phyloP scores from a whole-genome alignment of 75 land plant species.

The Pinus tabuliformis region DNA sequence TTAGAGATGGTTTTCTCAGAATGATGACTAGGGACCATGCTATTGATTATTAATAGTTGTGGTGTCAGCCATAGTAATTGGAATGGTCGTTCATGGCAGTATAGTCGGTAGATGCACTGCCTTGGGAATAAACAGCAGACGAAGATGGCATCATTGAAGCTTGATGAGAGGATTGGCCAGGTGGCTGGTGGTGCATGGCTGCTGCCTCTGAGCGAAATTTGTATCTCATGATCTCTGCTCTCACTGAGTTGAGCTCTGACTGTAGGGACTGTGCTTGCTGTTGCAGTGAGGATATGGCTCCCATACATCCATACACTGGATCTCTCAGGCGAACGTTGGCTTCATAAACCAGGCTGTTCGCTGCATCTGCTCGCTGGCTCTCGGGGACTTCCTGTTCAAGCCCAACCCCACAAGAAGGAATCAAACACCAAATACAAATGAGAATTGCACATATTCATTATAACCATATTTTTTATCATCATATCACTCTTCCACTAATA shows the following conservation, averaged over 20 bases:
- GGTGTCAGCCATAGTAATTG: conserved; percentile 5
- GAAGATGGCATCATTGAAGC: conserved; percentile 6
- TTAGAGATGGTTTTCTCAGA: not conserved
- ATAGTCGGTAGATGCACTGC: conserved; percentile 8
- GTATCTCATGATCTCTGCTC: conserved; percentile 52
- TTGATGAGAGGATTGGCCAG: not conserved
- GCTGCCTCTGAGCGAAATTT: conserved; percentile 15
- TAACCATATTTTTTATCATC: too few species aligned
- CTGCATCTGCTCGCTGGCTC: conserved; percentile 60
- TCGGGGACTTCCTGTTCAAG: conserved; percentile 53
- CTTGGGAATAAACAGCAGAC: conserved; percentile 5
- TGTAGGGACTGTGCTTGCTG: conserved; percentile 63
- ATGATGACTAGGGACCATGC: too few species aligned
- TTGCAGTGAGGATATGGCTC: conserved; percentile 67
- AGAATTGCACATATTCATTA: too few species aligned
- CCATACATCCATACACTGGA: conserved; percentile 78
- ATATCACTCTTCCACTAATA: too few species aligned
- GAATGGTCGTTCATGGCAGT: conserved; percentile 4
- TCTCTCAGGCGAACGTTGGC: conserved; percentile 69
- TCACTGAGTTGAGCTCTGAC: conserved; percentile 55
- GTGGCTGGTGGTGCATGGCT: conserved; percentile 8
- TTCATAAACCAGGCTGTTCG: conserved; percentile 71
- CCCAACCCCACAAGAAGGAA: not conserved
- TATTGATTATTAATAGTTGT: not conserved
- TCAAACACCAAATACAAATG: too few species aligned